These are phyloP conservation scores for Gossypium davidsonii DNA, from an alignment of 441 rosid species.

Conservation along the genomic window DNA sequence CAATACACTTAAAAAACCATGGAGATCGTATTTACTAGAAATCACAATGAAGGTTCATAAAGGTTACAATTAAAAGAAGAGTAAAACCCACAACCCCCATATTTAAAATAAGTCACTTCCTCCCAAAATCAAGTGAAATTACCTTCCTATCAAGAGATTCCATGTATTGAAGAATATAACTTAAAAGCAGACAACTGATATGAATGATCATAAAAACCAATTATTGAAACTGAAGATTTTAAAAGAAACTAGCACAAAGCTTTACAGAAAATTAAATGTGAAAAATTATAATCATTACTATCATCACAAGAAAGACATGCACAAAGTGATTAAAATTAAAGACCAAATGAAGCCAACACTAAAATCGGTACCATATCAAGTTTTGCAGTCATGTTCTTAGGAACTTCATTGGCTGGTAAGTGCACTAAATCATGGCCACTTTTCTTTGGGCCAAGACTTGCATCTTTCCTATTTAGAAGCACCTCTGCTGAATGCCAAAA, in stretches of 20 bases:
- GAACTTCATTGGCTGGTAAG: conserved; percentile 33
- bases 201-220: neutral
- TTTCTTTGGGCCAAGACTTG: conserved; percentile 26
- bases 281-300: neutral
- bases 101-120: neutral
- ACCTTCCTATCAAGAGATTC: neutral
- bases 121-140: neutral
- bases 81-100: neutral
- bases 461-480: conserved; percentile 27
- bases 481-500: conserved; percentile 81
- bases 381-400: conserved; percentile 34
- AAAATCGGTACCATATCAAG: conserved; percentile 37
- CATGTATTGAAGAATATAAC: neutral
- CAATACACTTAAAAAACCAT: neutral
- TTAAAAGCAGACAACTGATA: neutral
- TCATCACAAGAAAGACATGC: conserved; percentile 7
- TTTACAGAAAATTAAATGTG: neutral
- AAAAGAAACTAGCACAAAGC: neutral
- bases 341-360: conserved; percentile 11
- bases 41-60: neutral
- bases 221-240: neutral
- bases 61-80: neutral
- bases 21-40: neutral
- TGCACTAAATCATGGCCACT: conserved; percentile 29
- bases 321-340: conserved; percentile 9